Base-by-base conservation (phyloP, 164 flowering plant genomes). In the Stephania japonica region DNA sequence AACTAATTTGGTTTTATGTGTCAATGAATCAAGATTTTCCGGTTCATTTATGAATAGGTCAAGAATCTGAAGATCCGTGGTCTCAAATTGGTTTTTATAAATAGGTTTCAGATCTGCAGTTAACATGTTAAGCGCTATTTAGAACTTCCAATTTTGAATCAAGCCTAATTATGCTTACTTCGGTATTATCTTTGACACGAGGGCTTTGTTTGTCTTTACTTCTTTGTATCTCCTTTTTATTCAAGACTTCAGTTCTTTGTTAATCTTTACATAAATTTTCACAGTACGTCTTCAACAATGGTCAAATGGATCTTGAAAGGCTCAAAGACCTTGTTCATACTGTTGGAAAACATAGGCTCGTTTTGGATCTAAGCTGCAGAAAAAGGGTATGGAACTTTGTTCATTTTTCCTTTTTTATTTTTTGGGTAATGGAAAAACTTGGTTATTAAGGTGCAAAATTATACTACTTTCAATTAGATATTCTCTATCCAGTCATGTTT, bases 231-330 rank as follows among this genome's bases (percentile, higher is more conserved):
- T 32, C 64, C 63, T 42, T 56, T 76, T 42, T 18, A 18, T 63
- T 24, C 9, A 16, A 23, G 43, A 42, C 18, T 42, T 24, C 65
- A 1, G 1, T 67, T 6, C 21, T 13, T 70, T 16, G 18, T 32
- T 70, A 21, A 42, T 49, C 11, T 67, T 73, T 72, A 9, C 68
- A 69, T 18, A 68, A 68, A 56, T 73, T 42, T 16, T 79, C 75
- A 73, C 89, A 96, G 99, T 93, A 88, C 87, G 97, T 93, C 71
- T 96, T 96, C 81, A 93, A 79, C 80, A 88, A 91, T 80, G 99
- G 99, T 38, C 81, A 85, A 78, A 91, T 96, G 91, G 87, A 96
- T 75, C 88, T 88, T 73, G 89, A 86, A 77, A 84, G 94, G 83
- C 92, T 96, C 13, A 86, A 87, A 76, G 87, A 82, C 79, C 90